phyloP scores from a whole-genome alignment of 2,329 filamentous ascomycete species.

The Phaeosphaeria sp. region DNA sequence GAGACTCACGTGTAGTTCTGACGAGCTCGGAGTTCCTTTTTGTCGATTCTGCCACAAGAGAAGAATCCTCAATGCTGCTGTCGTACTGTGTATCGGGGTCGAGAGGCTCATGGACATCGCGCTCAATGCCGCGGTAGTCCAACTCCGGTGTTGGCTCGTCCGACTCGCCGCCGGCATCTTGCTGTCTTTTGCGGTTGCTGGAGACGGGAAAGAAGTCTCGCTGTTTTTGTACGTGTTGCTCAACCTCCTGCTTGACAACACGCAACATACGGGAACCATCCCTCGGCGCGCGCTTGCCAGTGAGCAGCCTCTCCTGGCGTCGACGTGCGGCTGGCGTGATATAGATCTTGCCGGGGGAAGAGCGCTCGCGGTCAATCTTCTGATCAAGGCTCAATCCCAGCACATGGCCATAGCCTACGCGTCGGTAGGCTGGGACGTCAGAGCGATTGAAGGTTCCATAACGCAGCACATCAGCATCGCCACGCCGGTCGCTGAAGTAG shows the following conservation, averaged over 20 bases:
- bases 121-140: slow-evolving; percentile 50
- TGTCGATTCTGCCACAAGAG: slow-evolving; percentile 44
- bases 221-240: slow-evolving; percentile 6
- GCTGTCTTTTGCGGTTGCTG: slow-evolving; percentile 28
- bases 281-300: slow-evolving; percentile 25
- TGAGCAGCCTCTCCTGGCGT: slow-evolving; percentile 57
- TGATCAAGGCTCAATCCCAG: slow-evolving; percentile 69
- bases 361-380: slow-evolving; percentile 71
- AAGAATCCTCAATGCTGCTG: slow-evolving; percentile 23
- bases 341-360: slow-evolving; percentile 57
- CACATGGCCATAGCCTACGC: slow-evolving; percentile 72
- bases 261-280: slow-evolving; percentile 35
- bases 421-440: slow-evolving; percentile 73
- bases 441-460: slow-evolving; percentile 79
- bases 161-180: slow-evolving; percentile 17
- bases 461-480: slow-evolving; percentile 75
- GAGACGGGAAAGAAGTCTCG: slow-evolving; percentile 42
- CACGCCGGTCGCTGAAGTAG: slow-evolving; percentile 67
- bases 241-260: slow-evolving; percentile 24
- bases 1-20: slow-evolving; percentile 68
- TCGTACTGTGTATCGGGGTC: slow-evolving; percentile 50
- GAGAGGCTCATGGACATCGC: slow-evolving; percentile 12
- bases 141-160: slow-evolving; percentile 8
- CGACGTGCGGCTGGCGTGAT: slow-evolving; percentile 44
- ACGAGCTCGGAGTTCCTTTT: slow-evolving; percentile 68